Percentiles rank a stretch among this genome's conserved stretches.
Conservation (phyloP, 352 stramenopile species). For the Paralagenidium karlingii region DNA sequence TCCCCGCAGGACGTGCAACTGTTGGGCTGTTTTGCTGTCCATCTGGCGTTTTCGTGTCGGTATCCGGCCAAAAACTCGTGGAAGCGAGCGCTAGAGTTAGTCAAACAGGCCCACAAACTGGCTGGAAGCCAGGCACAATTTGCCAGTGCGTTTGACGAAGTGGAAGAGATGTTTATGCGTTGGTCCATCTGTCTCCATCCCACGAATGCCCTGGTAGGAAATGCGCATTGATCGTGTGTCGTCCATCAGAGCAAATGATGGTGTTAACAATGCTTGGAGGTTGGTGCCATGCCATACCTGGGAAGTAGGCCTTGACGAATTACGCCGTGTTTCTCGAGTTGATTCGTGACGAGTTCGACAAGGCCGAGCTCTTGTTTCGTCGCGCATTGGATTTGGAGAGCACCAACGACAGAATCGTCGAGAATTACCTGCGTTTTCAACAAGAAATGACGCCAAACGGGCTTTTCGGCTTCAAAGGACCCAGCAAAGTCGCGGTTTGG, state of each 20-base stretch:
- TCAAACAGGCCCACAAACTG: slow-evolving; percentile 13
- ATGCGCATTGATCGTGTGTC: background rate
- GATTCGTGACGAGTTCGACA: slow-evolving; percentile 41
- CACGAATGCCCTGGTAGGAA: slow-evolving; percentile 27
- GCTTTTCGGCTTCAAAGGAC: slow-evolving; percentile 31
- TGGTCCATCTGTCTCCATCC: slow-evolving; percentile 52
- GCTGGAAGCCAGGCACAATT: slow-evolving; percentile 4
- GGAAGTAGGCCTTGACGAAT: slow-evolving; percentile 33
- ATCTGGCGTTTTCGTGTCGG: slow-evolving; percentile 42
- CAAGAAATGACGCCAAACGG: slow-evolving; percentile 31
- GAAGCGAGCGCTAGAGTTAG: slow-evolving; percentile 18
- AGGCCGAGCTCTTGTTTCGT: slow-evolving; percentile 51
- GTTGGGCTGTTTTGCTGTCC: slow-evolving; percentile 26
- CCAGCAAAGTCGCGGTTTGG: slow-evolving; percentile 27
- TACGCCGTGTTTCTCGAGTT: slow-evolving; percentile 53
- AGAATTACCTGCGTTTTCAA: slow-evolving; percentile 48
- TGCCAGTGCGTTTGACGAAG: slow-evolving; percentile 6
- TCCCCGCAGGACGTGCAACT: slow-evolving; percentile 18
- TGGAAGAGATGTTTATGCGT: slow-evolving; percentile 46
- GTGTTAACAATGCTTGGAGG: background rate
- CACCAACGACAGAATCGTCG: slow-evolving; percentile 27
- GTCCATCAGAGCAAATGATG: background rate
- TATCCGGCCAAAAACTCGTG: slow-evolving; percentile 41
- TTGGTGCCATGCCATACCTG: background rate
- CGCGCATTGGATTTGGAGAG: slow-evolving; percentile 40